Conservation (phyloP, 2,329 filamentous ascomycete genomes). For the Paraphoma sp. region DNA sequence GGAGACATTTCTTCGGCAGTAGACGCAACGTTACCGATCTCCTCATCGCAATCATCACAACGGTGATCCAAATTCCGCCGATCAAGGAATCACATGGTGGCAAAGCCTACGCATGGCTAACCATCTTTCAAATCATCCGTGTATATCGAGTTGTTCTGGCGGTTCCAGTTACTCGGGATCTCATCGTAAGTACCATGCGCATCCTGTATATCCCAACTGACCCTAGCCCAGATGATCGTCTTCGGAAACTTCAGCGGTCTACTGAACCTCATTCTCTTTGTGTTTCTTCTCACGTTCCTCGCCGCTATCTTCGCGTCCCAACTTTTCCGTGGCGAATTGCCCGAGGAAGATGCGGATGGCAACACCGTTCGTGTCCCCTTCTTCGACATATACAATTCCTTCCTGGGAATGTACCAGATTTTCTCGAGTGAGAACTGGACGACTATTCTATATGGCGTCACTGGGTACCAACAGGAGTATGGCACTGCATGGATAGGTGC, state of each 20-base stretch:
- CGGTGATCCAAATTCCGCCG: slow-evolving; percentile 82
- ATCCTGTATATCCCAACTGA: slow-evolving; percentile 21
- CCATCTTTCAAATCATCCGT: slow-evolving; percentile 89
- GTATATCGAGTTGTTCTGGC: slow-evolving; percentile 92
- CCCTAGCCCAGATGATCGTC: slow-evolving; percentile 65
- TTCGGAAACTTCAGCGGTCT: slow-evolving; percentile 92
- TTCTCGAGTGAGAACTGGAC: slow-evolving; percentile 98
- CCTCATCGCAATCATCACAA: slow-evolving; percentile 78
- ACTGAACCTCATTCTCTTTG: slow-evolving; percentile 91
- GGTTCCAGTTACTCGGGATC: slow-evolving; percentile 82
- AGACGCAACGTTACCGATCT: slow-evolving; percentile 83
- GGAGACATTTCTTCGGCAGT: slow-evolving; percentile 78
- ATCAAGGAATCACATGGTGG: slow-evolving; percentile 70
- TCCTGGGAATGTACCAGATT: slow-evolving; percentile 97
- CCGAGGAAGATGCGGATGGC: slow-evolving; percentile 66
- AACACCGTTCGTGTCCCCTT: slow-evolving; percentile 76
- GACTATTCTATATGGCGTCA: slow-evolving; percentile 80
- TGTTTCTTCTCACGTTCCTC: slow-evolving; percentile 93
- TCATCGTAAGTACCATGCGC: slow-evolving; percentile 65
- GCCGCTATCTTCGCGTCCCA: slow-evolving; percentile 93
- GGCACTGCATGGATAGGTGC: slow-evolving; percentile 92
- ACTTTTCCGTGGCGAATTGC: slow-evolving; percentile 87
- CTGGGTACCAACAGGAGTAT: slow-evolving; percentile 67
- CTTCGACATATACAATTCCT: slow-evolving; percentile 90
- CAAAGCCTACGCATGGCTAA: slow-evolving; percentile 83